Conservation (phyloP, 805 yeast genomes). For the Pachysolen tannophilus region DNA sequence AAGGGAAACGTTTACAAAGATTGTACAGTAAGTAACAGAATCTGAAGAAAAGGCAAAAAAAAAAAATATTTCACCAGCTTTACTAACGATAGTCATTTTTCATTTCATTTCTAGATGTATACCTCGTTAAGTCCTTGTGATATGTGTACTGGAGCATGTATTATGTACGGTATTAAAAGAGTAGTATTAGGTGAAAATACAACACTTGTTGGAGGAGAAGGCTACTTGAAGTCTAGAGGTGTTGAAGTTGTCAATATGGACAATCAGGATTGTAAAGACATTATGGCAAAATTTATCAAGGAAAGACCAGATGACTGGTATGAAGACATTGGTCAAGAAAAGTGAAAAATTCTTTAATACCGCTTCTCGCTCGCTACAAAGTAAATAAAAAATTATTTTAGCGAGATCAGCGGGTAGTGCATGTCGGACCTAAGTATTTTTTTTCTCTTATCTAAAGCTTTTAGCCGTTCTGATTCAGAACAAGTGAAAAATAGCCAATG, state of each 20-base stretch:
- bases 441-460: too few species aligned
- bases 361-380: too few species aligned
- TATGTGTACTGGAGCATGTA: constrained; percentile 93
- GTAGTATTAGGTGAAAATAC: constrained; percentile 86
- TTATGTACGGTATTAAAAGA: constrained; percentile 81
- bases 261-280: constrained; percentile 50
- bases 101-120: constrained; percentile 57
- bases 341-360: too few species aligned
- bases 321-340: constrained; percentile 77
- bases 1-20: constrained; percentile 71
- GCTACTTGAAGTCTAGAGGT: constrained; percentile 56
- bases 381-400: too few species aligned
- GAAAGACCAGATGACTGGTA: constrained; percentile 76
- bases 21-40: constrained; percentile 43
- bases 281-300: constrained; percentile 73
- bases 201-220: constrained; percentile 81
- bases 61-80: too few species aligned
- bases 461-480: too few species aligned
- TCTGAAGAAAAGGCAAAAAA: too few species aligned
- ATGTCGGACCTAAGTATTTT: too few species aligned
- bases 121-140: constrained; percentile 90
- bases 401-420: too few species aligned
- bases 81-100: too few species aligned
- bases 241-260: constrained; percentile 62
- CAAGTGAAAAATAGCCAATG: too few species aligned